Evolutionary conservation across 2,329 filamentous ascomycete species (phyloP), one percentile per base, ranked within the genome.

Genomic region (Domatiomyces catenatus): DNA sequence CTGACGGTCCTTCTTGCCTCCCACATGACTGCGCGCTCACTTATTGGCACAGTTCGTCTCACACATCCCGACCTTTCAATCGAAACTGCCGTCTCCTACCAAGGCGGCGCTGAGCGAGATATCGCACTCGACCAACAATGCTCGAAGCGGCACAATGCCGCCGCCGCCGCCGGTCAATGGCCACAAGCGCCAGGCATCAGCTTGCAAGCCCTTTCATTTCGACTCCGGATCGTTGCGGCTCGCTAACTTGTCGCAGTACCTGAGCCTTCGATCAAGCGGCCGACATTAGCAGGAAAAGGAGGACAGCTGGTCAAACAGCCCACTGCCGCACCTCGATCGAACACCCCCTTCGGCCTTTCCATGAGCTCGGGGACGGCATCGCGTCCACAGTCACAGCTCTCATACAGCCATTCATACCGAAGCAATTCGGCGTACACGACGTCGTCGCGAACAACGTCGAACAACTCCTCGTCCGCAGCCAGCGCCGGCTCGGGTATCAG

Each of bases 191-290:
- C 76, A 75, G 62, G 71, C 72, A 48, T 68, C 69, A 42, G 70
- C 70, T 53, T 64, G 73, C 73, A 49, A 46, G 56, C 54, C 59
- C 63, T 52, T 17, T 52, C 55, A 47, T 61, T 50, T 59, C 69
- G 64, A 67, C 22, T 24, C 22, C 22, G 22, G 50, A 70, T 68
- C 48, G 69, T 65, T 39, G 73, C 77, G 44, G 42, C 51, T 54
- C 32, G 49, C 53, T 56, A 24, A 50, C 42, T 28, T 24, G 19
- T 42, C 32, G 44, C 50, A 80, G 77, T 72, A 48, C 57, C 67
- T 19, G 71, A 77, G 59, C 71, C 79, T 18, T 74, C 79, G 47
- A 60, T 77, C 2, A 83, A 84, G 65, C 72, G 80, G 51, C 79
- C 79, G 59, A 77, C 75, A 12, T 65, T 81, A 22, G 66, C 64